phyloP scores from a whole-genome alignment of 768 basidiomycete genomes.

The Atractiella rhizophila region DNA sequence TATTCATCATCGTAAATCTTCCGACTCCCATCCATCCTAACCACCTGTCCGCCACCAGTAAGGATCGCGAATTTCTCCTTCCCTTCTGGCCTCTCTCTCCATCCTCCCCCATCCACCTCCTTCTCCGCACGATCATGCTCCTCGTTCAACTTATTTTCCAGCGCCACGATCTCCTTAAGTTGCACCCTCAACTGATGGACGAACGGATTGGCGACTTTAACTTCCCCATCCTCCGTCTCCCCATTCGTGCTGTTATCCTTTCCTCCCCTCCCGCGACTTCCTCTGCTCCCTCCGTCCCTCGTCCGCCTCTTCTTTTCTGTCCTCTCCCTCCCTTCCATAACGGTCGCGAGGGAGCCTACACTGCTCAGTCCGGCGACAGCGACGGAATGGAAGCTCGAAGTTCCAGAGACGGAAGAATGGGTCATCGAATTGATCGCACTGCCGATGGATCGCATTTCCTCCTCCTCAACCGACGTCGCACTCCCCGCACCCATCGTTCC shows the following conservation, averaged over 20 bases:
- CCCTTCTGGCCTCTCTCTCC: not conserved
- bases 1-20: conserved; percentile 17
- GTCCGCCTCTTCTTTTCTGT: conserved; percentile 1
- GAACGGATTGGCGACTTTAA: conserved; percentile 30
- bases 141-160: conserved; percentile 49
- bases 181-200: conserved; percentile 51
- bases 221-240: not conserved
- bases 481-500: conserved; percentile 1
- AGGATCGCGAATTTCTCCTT: too few species aligned
- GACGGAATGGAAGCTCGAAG: conserved; percentile 37
- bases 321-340: not conserved
- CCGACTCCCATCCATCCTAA: not conserved
- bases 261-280: not conserved
- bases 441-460: conserved; percentile 26
- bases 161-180: conserved; percentile 52
- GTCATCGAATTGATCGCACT: conserved; percentile 26
- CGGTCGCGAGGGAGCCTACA: conserved; percentile 15
- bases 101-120: not conserved
- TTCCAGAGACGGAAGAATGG: conserved; percentile 35
- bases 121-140: not conserved
- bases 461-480: conserved; percentile 11
- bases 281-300: not conserved
- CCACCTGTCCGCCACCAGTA: not conserved
- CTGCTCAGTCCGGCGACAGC: conserved; percentile 14
- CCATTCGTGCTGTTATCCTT: not conserved